Evolutionary conservation across 306 rosid species (phyloP).

Genomic region (Mucuna pruriens): DNA sequence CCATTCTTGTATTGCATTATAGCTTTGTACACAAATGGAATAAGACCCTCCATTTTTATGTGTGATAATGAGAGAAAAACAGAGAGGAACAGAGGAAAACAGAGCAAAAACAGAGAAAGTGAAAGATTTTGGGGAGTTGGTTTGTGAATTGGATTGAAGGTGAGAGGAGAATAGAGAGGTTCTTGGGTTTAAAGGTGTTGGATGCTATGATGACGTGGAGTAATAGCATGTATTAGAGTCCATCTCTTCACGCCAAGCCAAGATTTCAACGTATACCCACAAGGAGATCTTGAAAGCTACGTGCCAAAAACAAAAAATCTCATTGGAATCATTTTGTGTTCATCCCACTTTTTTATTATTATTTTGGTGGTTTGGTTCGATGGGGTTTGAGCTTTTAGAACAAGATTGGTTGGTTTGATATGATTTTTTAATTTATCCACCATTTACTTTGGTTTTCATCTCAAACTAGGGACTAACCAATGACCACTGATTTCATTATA

Average conservation of each 20-base stretch:
- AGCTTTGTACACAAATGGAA: slow-evolving; percentile 84
- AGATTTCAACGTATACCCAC: slow-evolving; percentile 62
- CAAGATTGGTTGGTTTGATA: slow-evolving; percentile 50
- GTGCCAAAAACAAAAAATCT: slow-evolving; percentile 38
- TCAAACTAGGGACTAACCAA: not conserved
- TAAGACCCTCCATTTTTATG: slow-evolving; percentile 82
- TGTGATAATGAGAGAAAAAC: not conserved
- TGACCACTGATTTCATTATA: not conserved
- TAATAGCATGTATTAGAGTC: slow-evolving; percentile 52
- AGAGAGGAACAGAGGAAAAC: slow-evolving; percentile 1
- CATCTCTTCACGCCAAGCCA: slow-evolving; percentile 74
- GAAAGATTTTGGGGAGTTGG: slow-evolving; percentile 31
- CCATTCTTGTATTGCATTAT: slow-evolving; percentile 77
- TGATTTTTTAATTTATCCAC: not conserved
- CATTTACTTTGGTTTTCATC: slow-evolving; percentile 18
- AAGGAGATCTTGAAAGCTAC: slow-evolving; percentile 58
- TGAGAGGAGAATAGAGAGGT: slow-evolving; percentile 27
- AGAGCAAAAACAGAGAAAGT: slow-evolving; percentile 27
- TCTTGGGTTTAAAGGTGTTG: slow-evolving; percentile 45
- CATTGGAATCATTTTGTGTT: slow-evolving; percentile 31
- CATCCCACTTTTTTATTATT: slow-evolving; percentile 16
- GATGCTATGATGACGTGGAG: slow-evolving; percentile 59
- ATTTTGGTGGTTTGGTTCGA: slow-evolving; percentile 34
- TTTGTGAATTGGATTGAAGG: slow-evolving; percentile 47
- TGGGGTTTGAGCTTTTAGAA: slow-evolving; percentile 37